Percentiles rank a stretch among this genome's conserved stretches.
Conservation (phyloP, 306 rosid genomes). For the Quercus variabilis region DNA sequence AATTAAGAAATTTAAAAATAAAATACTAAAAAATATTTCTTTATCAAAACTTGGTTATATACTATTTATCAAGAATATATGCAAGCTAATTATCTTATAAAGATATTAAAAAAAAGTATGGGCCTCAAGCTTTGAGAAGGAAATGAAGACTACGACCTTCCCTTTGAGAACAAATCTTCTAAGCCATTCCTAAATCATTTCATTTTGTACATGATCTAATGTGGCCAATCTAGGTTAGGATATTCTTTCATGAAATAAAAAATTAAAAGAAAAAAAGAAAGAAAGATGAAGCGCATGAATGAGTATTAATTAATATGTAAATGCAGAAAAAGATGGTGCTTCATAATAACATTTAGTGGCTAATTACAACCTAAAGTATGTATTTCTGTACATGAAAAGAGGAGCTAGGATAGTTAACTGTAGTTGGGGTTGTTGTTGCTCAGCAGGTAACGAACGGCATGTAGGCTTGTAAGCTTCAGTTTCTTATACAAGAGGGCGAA, state of each 20-base stretch:
- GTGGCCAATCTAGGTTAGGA: neutral
- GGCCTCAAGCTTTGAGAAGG: too few relatives aligned
- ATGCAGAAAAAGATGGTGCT: neutral
- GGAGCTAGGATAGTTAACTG: neutral
- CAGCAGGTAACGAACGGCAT: neutral
- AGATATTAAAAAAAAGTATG: too few relatives aligned
- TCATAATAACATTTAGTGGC: neutral
- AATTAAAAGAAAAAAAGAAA: neutral
- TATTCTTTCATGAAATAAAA: neutral
- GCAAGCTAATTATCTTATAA: too few relatives aligned
- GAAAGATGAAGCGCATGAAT: neutral
- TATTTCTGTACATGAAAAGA: neutral
- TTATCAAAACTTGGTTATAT: too few relatives aligned
- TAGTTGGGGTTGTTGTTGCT: neutral
- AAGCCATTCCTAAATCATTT: neutral
- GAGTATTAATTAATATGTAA: neutral
- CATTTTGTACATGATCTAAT: neutral
- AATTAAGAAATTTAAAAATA: too few relatives aligned
- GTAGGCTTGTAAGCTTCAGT: neutral
- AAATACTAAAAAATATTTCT: too few relatives aligned
- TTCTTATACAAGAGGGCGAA: neutral
- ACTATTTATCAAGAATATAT: too few relatives aligned
- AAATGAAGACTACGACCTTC: neutral
- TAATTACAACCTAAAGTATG: neutral
- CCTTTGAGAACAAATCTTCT: neutral